These are phyloP conservation scores for Aaosphaeria arxii DNA, from an alignment of 2,329 filamentous ascomycete species.

Conservation along the genomic window DNA sequence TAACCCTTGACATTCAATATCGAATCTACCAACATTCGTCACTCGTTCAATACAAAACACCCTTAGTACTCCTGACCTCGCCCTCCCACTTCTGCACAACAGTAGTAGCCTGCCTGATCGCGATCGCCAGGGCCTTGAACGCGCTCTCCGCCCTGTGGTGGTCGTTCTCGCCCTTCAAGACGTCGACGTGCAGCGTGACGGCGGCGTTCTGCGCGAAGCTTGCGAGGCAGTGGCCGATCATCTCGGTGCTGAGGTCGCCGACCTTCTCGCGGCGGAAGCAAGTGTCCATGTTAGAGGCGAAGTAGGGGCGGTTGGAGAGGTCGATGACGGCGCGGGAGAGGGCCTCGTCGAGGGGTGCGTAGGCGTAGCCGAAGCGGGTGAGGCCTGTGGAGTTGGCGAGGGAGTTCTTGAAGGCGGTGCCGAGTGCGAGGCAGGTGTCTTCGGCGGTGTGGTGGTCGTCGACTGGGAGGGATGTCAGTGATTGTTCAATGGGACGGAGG, in stretches of 20 bases:
- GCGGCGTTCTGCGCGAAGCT: constrained; percentile 89
- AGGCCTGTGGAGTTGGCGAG: constrained; percentile 77
- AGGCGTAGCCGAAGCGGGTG: constrained; percentile 86
- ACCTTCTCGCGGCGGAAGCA: constrained; percentile 86
- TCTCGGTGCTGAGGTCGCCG: constrained; percentile 88
- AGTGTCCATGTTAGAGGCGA: constrained; percentile 69
- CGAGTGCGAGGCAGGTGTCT: constrained; percentile 89
- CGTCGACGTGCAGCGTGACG: constrained; percentile 94
- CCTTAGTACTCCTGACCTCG: constrained; percentile 95
- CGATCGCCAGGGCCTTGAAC: constrained; percentile 93
- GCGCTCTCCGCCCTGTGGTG: constrained; percentile 95
- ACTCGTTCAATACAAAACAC: constrained; percentile 61
- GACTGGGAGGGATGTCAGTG: constrained; percentile 53
- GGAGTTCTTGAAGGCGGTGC: constrained; percentile 76
- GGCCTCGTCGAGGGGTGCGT: constrained; percentile 92
- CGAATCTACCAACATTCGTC: too few species aligned
- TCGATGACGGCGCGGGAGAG: constrained; percentile 92
- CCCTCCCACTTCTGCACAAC: constrained; percentile 77
- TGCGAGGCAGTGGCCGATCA: constrained; percentile 94
- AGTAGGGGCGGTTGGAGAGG: constrained; percentile 86
- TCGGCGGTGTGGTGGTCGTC: constrained; percentile 99
- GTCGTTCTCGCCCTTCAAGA: constrained; percentile 85
- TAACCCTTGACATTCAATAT: too few species aligned
- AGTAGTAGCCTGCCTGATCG: constrained; percentile 72
- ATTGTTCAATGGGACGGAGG: neutral